Base-by-base conservation (phyloP, 2,329 filamentous ascomycete species). In the Elsinoe necatrix region DNA sequence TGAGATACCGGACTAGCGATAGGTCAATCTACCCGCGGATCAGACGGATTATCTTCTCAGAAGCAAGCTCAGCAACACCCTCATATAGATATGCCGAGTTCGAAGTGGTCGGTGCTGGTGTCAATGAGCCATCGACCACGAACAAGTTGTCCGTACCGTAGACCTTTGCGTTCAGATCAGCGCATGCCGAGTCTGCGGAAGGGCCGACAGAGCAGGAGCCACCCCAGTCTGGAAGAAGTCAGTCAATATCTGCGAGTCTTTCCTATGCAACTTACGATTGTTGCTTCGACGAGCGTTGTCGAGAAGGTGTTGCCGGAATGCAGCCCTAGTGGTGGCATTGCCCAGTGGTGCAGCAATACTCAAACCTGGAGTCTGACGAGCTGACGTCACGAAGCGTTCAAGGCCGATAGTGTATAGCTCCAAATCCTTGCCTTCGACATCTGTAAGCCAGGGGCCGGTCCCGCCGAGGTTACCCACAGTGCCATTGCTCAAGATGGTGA, bases 141-240 rank as follows among this genome's bases (percentile, higher is more conserved):
- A 59, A 59, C 9, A 59, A 16, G 45, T 59, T 59, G 23, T 59
- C 58, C 5, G 55, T 59, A 20, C 58, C 58, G 7, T 57, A 59
- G 21, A 59, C 51, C 55, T 59, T 59, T 6, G 23, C 48, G 29
- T 52, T 52, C 29, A 52, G 18, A 16, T 52, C 48, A 11, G 48
- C 31, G 21, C 48, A 52, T 3, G 11, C 48, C 1, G 31, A 20
- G 7, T 52, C 48, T 6, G 48, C 27, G 5, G 48, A 35, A 11
- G 31, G 27, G 1, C 27, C 48, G n/a, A 52, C 9, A 35, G 48
- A 16, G 21, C 48, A 52, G 9, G n/a, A 18, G n/a, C 48, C 48
- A 9, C 48, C 48, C 48, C 48, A 52, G 11, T 52, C 48, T 52
- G 23, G 8, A 21, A 8, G 8, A 37, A 20, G 14, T 27, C 29